Conservation (phyloP, 1,139 yeast species). For the Lodderomyces parapsilosis region DNA sequence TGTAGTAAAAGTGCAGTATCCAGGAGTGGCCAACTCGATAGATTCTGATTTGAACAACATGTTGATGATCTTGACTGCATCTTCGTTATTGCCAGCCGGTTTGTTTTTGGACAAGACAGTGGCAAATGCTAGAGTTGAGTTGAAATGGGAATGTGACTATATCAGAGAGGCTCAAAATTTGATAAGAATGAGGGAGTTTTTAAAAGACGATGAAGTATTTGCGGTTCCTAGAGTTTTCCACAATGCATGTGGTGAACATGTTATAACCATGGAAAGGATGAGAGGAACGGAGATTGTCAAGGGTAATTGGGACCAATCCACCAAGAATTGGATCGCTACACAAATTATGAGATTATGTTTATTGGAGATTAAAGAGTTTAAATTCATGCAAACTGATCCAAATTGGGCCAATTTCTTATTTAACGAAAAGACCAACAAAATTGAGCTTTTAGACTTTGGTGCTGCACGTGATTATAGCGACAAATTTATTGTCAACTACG, state of each 20-base stretch:
- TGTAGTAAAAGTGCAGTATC: slow-evolving; percentile 96
- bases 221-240: slow-evolving; percentile 80
- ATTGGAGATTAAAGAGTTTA: slow-evolving; percentile 77
- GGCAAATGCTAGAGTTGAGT: slow-evolving; percentile 88
- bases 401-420: slow-evolving; percentile 98
- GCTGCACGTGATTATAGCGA: slow-evolving; percentile 79
- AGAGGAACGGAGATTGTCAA: slow-evolving; percentile 80
- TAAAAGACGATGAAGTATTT: slow-evolving; percentile 67
- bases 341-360: slow-evolving; percentile 85
- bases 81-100: slow-evolving; percentile 86
- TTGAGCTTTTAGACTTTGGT: slow-evolving; percentile 91
- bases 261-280: slow-evolving; percentile 88
- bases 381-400: slow-evolving; percentile 98
- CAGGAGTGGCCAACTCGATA: slow-evolving; percentile 93
- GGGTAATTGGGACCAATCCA: slow-evolving; percentile 71
- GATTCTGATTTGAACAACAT: slow-evolving; percentile 91
- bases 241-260: slow-evolving; percentile 75
- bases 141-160: slow-evolving; percentile 98
- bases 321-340: slow-evolving; percentile 79
- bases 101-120: slow-evolving; percentile 87
- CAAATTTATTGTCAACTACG: slow-evolving; percentile 68
- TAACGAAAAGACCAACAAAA: slow-evolving; percentile 60
- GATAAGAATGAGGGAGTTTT: slow-evolving; percentile 61
- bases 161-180: slow-evolving; percentile 83
- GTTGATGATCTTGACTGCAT: slow-evolving; percentile 78